These are phyloP conservation scores for Glomus cerebriforme DNA, from an alignment of 192 early-diverging fungal species.

Conservation along the genomic window DNA sequence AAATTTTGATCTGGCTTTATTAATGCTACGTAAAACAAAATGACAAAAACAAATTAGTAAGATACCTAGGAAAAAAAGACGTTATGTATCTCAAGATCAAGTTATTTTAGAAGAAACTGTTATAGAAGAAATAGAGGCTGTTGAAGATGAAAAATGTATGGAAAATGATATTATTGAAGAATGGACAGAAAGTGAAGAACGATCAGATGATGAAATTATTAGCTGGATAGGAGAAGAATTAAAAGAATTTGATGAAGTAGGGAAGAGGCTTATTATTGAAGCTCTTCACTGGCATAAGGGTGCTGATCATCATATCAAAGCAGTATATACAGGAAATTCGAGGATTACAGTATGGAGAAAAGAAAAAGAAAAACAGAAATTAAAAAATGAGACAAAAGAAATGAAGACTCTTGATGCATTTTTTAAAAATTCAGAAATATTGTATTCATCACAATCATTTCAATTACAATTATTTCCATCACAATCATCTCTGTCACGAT, in stretches of 20 bases:
- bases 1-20: no score
- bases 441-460: not conserved
- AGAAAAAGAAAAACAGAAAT: not conserved
- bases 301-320: not conserved
- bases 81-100: not conserved
- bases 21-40: not conserved
- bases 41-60: not conserved
- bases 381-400: not conserved
- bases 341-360: not conserved
- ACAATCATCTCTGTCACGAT: not conserved
- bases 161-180: not conserved
- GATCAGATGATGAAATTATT: not conserved
- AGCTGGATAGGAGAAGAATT: not conserved
- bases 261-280: no score
- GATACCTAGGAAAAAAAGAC: not conserved
- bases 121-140: no score
- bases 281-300: not conserved
- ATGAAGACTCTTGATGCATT: not conserved
- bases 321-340: constrained; percentile 2
- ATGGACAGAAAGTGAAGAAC: not conserved
- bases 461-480: not conserved
- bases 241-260: not conserved
- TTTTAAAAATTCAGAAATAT: not conserved
- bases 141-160: no score
- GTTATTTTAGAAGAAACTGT: no score